phyloP scores from a whole-genome alignment of 257 asterid species.

The Fraxinus anomala region DNA sequence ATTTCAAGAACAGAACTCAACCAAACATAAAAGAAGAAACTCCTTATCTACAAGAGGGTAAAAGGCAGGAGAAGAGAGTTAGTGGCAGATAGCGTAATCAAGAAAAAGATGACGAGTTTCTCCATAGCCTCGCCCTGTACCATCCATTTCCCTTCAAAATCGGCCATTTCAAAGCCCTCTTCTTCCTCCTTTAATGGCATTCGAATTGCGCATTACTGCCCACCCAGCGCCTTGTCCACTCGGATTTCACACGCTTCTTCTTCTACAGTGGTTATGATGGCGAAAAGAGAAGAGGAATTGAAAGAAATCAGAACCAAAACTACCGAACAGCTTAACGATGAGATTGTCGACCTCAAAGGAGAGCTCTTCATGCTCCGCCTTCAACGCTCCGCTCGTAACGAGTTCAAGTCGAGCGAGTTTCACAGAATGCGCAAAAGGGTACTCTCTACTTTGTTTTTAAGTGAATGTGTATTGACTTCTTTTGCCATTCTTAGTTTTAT shows the following conservation, averaged over 20 bases:
- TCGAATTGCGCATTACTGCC: conserved; percentile 53
- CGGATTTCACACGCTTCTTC: conserved; percentile 27
- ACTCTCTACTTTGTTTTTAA: conserved; percentile 2
- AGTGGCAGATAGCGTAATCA: conserved; percentile 2
- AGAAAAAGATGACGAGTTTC: conserved; percentile 53
- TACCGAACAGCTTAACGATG: conserved; percentile 78
- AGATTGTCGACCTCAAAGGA: conserved; percentile 88
- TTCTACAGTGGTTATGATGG: conserved; percentile 69
- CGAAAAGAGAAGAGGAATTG: conserved; percentile 72
- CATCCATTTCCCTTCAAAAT: conserved; percentile 41
- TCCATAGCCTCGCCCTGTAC: conserved; percentile 58
- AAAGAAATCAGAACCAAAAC: conserved; percentile 77
- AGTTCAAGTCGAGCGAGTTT: conserved; percentile 37
- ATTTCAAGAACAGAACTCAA: no score
- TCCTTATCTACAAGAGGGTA: no score
- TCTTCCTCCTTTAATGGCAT: conserved; percentile 66
- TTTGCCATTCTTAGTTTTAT: not conserved
- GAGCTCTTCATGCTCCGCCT: conserved; percentile 81
- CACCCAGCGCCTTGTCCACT: conserved; percentile 22
- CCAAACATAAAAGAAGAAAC: no score
- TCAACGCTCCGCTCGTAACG: conserved; percentile 65
- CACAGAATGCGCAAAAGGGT: conserved; percentile 88
- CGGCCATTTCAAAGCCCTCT: conserved; percentile 16
- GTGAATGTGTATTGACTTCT: not conserved
- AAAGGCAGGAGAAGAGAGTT: not conserved